Conservation (phyloP, 2,329 filamentous ascomycete species). For the Cordyceps militaris region DNA sequence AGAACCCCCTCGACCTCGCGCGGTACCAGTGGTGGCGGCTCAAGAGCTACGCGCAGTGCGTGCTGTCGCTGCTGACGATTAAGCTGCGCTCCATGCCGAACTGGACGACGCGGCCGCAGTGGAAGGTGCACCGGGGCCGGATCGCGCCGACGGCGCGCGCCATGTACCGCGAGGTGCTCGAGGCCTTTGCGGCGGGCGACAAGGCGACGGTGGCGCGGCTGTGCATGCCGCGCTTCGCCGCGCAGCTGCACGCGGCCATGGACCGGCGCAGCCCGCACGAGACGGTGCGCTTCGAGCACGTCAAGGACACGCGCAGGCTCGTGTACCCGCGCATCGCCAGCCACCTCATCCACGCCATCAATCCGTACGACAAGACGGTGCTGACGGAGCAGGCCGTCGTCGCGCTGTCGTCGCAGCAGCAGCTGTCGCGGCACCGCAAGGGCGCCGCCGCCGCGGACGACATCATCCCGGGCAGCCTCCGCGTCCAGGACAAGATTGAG, state of each 20-base stretch:
- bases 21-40: conserved; percentile 32
- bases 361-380: conserved; percentile 32
- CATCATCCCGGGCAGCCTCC: conserved; percentile 39
- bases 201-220: conserved; percentile 40
- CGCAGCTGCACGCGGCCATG: conserved; percentile 46
- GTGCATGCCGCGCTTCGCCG: conserved; percentile 46
- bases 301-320: conserved; percentile 38
- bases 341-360: conserved; percentile 44
- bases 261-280: conserved; percentile 41
- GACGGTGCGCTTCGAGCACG: conserved; percentile 46
- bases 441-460: conserved; percentile 23
- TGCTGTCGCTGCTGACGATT: conserved; percentile 29
- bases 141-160: conserved; percentile 48
- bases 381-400: conserved; percentile 50
- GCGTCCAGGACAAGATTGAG: conserved; percentile 51
- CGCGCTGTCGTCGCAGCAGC: conserved; percentile 50
- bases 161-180: conserved; percentile 55
- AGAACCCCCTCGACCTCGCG: conserved; percentile 22
- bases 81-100: conserved; percentile 40
- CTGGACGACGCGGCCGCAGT: conserved; percentile 34
- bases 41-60: conserved; percentile 30
- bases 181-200: conserved; percentile 54
- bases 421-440: conserved; percentile 36
- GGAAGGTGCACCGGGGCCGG: conserved; percentile 34
- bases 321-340: conserved; percentile 46